These are phyloP conservation scores for Alternaria dauci DNA, from an alignment of 2,329 filamentous ascomycete species.

Conservation along the genomic window DNA sequence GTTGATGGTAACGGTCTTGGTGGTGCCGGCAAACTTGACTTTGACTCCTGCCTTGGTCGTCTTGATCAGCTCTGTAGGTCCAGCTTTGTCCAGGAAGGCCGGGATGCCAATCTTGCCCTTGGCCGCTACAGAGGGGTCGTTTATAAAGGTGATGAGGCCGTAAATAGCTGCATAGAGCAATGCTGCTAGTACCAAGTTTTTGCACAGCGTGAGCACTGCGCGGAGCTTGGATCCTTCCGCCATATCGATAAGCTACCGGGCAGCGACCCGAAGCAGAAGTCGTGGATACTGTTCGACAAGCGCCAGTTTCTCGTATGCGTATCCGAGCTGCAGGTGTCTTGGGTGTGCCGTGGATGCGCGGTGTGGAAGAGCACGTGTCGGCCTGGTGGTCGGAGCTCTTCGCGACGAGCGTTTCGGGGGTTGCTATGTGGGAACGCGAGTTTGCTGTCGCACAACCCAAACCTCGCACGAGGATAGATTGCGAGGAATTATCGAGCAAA, in stretches of 20 bases:
- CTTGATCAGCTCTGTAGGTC: conserved; percentile 53
- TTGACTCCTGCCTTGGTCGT: conserved; percentile 52
- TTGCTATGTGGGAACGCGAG: conserved; percentile 1
- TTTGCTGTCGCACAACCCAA: conserved; percentile 8
- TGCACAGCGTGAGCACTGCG: conserved; percentile 50
- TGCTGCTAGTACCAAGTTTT: conserved; percentile 55
- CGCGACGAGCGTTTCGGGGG: not conserved
- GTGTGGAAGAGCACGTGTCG: not conserved
- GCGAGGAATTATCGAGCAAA: not conserved
- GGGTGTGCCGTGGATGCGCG: not conserved
- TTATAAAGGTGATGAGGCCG: conserved; percentile 52
- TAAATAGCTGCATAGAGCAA: conserved; percentile 55
- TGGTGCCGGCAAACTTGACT: conserved; percentile 54
- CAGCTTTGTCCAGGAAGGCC: conserved; percentile 52
- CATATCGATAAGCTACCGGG: conserved; percentile 38
- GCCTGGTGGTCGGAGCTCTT: not conserved
- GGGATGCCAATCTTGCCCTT: conserved; percentile 55
- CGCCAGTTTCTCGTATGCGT: conserved; percentile 17
- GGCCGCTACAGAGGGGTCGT: conserved; percentile 51
- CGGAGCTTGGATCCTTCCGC: conserved; percentile 44
- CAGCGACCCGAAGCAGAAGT: conserved; percentile 26
- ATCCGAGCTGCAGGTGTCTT: not conserved
- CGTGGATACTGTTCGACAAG: conserved; percentile 10
- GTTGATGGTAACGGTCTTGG: conserved; percentile 58
- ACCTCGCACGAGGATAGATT: conserved; percentile 4